phyloP scores from a whole-genome alignment of 1,284 basidiomycete species.

The Rhodotorula sp. region DNA sequence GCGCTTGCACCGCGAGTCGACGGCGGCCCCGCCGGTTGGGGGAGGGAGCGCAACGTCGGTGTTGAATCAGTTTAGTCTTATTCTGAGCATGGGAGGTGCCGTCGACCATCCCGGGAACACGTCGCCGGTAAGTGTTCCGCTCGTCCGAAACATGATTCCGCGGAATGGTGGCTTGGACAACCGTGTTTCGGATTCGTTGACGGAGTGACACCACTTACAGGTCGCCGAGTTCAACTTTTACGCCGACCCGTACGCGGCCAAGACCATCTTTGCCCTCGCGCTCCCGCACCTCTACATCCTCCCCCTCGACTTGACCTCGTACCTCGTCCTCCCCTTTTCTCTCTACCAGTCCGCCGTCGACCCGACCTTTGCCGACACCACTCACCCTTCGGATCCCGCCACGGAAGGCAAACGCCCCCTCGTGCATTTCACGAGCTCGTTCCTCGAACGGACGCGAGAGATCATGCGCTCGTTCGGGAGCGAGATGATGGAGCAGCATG shows the following conservation, averaged over 20 bases:
- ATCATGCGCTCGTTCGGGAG: slow-evolving; percentile 65
- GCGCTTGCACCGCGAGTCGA: slow-evolving; percentile 58
- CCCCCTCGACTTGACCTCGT: slow-evolving; percentile 76
- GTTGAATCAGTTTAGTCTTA: slow-evolving; percentile 56
- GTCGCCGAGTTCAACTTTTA: slow-evolving; percentile 89
- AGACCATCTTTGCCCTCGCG: slow-evolving; percentile 45
- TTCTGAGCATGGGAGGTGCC: slow-evolving; percentile 95
- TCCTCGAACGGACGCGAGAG: slow-evolving; percentile 70
- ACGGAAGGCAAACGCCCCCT: slow-evolving; percentile 28
- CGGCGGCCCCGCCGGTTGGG: not conserved
- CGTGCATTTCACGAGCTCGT: slow-evolving; percentile 68
- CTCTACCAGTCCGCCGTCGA: slow-evolving; percentile 54
- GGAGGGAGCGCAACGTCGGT: slow-evolving; percentile 55
- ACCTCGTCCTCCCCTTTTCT: slow-evolving; percentile 71
- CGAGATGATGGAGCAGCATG: slow-evolving; percentile 83
- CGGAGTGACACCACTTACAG: not conserved
- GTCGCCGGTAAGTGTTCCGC: slow-evolving; percentile 54
- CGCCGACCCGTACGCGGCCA: slow-evolving; percentile 84
- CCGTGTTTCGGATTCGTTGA: not conserved
- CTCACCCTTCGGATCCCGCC: slow-evolving; percentile 3
- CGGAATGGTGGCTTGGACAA: not conserved
- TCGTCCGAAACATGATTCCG: too few species aligned
- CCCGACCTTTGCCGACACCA: slow-evolving; percentile 47
- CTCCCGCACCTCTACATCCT: slow-evolving; percentile 59
- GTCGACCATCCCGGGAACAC: slow-evolving; percentile 91